Percentiles rank a stretch among this genome's conserved stretches.
Evolutionary conservation across 2,329 filamentous ascomycete species (phyloP).

Genomic region (Ascochyta pisi): DNA sequence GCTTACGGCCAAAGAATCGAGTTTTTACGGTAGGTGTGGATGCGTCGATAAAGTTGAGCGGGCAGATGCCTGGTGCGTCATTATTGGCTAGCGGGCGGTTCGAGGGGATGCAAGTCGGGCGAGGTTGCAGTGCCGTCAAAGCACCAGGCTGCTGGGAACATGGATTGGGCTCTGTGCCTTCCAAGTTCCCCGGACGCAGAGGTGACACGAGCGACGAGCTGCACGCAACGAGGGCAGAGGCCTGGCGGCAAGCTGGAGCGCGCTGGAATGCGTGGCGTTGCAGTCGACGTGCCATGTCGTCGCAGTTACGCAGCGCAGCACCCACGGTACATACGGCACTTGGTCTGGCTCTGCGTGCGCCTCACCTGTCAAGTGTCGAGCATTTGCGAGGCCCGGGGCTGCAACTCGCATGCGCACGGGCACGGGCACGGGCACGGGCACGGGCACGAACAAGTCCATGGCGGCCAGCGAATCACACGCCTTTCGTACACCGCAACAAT

Average conservation of each 20-base stretch:
- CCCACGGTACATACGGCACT: no score
- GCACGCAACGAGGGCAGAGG: not conserved
- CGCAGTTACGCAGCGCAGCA: not conserved
- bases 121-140: conserved; percentile 16
- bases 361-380: conserved; percentile 12
- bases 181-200: conserved; percentile 6
- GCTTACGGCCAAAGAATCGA: no score
- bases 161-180: conserved; percentile 9
- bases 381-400: no score
- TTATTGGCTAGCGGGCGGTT: conserved; percentile 12
- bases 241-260: conserved; percentile 2
- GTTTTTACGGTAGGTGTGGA: no score
- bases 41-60: not conserved
- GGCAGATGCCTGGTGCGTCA: conserved; percentile 13
- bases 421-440: not conserved
- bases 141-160: conserved; percentile 14
- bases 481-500: conserved; percentile 10
- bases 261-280: conserved; percentile 1
- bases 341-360: not conserved
- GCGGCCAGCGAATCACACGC: not conserved
- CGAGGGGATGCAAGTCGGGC: conserved; percentile 17
- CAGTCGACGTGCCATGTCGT: conserved; percentile 2
- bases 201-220: conserved; percentile 10
- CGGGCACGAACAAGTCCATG: not conserved
- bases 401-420: not conserved